Base-by-base conservation (phyloP, 2,329 filamentous ascomycete species). In the Ustilaginoidea virens region DNA sequence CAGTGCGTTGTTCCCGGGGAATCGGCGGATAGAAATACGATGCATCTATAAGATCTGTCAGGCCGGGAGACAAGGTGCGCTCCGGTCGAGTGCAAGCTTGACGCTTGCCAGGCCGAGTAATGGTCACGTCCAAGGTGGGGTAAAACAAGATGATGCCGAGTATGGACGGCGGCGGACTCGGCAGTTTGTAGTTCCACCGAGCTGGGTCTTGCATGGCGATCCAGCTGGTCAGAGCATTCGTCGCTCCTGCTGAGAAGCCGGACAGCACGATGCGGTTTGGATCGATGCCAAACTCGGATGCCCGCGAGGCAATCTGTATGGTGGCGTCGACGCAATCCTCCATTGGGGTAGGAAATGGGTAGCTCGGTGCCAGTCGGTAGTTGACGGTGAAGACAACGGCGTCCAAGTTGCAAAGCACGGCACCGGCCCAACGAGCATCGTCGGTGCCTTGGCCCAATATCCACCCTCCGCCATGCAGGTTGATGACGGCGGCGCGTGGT, bases 401-500 rank as follows among this genome's bases (percentile, higher is more conserved):
- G 29, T 68, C 60, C 9, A 66, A 53, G 4, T 59, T 52, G 16
- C 63, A 51, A 22, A 66, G 50, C 4, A 74, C 62, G 20, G 60
- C 53, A 4, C 62, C 56, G 5, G 65, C 68, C 58, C 72, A 77
- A 23, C 70, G 60, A 10, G 69, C 64, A 42, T 78, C 74, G 43
- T 78, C 69, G 4, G 67, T 73, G 4, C 64, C 69, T 26, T 61
- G 60, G 9, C 74, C 74, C 18, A 77, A 50, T 5, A 72, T 68
- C 51, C 75, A 78, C 5, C 74, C 74, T 14, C 74, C 74, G 16
- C 74, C 74, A 41, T 80, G 74, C 41, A 74, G 74, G 45, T 76
- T 74, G 39, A 79, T 58, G 17, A 79, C 58, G 12, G 66, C 66
- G 0, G 72, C 61, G 36, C 58, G 61, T 17, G 48, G 44, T 11